Evolutionary conservation across 257 asterid species (phyloP).

Genomic region (Cruciata laevipes): DNA sequence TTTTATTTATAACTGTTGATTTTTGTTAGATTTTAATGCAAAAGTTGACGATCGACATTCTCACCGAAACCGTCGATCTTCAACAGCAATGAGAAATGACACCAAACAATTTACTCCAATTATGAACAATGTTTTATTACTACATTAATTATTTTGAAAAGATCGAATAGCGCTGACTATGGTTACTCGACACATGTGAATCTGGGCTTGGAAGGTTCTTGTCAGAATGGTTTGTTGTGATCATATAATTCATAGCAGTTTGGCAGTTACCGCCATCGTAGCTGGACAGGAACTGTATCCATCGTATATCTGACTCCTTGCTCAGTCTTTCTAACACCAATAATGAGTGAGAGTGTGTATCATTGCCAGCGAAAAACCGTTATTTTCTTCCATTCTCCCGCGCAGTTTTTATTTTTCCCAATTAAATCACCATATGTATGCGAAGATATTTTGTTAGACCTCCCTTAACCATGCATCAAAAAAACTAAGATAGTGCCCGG

Average conservation of each 20-base stretch:
- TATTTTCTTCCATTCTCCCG: too few relatives aligned
- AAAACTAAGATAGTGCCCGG: too few relatives aligned
- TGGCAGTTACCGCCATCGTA: not conserved
- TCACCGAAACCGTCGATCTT: too few relatives aligned
- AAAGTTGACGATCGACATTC: too few relatives aligned
- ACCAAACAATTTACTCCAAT: not conserved
- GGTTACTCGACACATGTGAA: not conserved
- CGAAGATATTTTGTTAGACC: too few relatives aligned
- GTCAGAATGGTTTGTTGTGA: not conserved
- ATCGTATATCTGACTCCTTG: not conserved
- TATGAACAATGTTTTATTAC: not conserved
- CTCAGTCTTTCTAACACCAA: not conserved
- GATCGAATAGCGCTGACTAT: not conserved
- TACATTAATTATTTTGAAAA: too few relatives aligned
- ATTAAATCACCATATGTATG: too few relatives aligned
- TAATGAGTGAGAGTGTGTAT: not conserved
- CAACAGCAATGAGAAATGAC: too few relatives aligned
- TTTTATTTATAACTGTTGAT: too few relatives aligned
- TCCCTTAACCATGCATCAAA: too few relatives aligned
- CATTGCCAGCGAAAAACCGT: not conserved
- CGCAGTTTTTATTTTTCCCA: too few relatives aligned
- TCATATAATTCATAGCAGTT: not conserved
- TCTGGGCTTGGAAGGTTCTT: not conserved
- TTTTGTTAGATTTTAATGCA: too few relatives aligned
- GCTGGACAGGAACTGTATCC: not conserved